Evolutionary conservation across 73 alveolate genomes (phyloP), one percentile per base, ranked within the genome.

Genomic region (Paramecium tetraurelia): DNA sequence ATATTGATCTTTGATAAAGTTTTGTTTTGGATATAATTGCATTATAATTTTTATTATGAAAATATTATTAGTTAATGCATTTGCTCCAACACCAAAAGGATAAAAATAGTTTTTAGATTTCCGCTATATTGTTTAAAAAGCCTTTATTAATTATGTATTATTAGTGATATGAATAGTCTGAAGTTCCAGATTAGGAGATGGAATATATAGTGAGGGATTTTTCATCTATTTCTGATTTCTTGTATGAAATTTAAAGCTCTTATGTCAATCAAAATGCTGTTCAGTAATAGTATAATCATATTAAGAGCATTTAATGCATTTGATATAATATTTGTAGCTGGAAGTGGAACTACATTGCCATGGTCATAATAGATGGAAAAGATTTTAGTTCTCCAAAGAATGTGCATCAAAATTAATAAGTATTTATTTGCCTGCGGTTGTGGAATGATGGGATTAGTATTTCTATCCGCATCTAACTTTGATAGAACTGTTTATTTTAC

Each of bases 401-500:
- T 80, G 90, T 80, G 90, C n/a, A 31, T 80, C 11, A 80, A 80
- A 44, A 63, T 80, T 20, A 80, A 80, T 80, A 80, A 80, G 43
- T 80, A 80, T 46, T 80, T 41, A 27, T 80, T 80, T 44, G 90
- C 90, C 4, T 80, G 76, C 21, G 90, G 90, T 14, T 80, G 63
- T 43, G 90, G 63, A 24, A 80, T 80, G 90, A 31, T 80, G 57
- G 43, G 76, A 5, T 80, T 80, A 80, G 90, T 80, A 24, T 80
- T 80, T 80, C 41, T 80, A 6, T 80, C 90, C 0, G 90, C 90
- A 12, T 80, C 90, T 43, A 80, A 80, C 16, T 43, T 80, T 48
- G 90, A 80, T 80, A 41, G 90, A 48, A 80, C 90, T 44, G 90
- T 80, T 24, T 80, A 80, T 48, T 80, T 80, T 80, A 80, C 90